Percentiles rank a stretch among this genome's conserved stretches.
Evolutionary conservation across 371 early-diverging fungal genomes (phyloP).

Genomic region (Mortierella sp.): DNA sequence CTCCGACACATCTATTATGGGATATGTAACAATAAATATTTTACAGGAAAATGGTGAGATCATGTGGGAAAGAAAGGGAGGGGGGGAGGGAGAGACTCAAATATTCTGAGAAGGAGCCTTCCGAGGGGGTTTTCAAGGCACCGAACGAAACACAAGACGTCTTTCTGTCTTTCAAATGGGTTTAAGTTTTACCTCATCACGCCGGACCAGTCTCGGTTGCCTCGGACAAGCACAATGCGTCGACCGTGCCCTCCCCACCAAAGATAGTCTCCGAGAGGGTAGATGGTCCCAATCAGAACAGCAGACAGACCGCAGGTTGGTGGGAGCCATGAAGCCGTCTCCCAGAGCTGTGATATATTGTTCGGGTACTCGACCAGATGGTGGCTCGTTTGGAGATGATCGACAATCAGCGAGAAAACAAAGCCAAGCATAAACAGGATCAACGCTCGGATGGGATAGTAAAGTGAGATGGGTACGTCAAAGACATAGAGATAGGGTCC

Average conservation of each 20-base stretch:
- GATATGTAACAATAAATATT: too few relatives aligned
- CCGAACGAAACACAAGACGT: neutral
- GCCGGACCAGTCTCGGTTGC: conserved; percentile 59
- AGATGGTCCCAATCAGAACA: conserved; percentile 61
- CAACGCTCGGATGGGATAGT: conserved; percentile 56
- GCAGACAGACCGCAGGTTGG: conserved; percentile 62
- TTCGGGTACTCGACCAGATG: conserved; percentile 55
- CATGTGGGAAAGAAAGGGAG: neutral
- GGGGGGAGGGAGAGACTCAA: neutral
- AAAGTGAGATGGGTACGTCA: conserved; percentile 43
- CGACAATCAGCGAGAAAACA: conserved; percentile 62
- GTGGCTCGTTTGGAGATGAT: conserved; percentile 63
- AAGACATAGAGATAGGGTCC: conserved; percentile 38
- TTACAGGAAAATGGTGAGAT: too few relatives aligned
- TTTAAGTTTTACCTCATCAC: conserved; percentile 59
- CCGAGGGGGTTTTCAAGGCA: neutral
- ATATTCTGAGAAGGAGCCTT: neutral
- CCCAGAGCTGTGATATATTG: conserved; percentile 50
- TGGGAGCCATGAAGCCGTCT: conserved; percentile 64
- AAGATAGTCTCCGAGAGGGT: conserved; percentile 57
- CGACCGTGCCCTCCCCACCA: conserved; percentile 49
- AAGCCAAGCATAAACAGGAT: conserved; percentile 66
- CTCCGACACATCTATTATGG: conserved; percentile 61
- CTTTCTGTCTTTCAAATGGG: too few relatives aligned
- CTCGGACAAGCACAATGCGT: too few relatives aligned